These are phyloP conservation scores for Metschnikowia proteae DNA, from an alignment of 805 yeast genomes.

Conservation along the genomic window DNA sequence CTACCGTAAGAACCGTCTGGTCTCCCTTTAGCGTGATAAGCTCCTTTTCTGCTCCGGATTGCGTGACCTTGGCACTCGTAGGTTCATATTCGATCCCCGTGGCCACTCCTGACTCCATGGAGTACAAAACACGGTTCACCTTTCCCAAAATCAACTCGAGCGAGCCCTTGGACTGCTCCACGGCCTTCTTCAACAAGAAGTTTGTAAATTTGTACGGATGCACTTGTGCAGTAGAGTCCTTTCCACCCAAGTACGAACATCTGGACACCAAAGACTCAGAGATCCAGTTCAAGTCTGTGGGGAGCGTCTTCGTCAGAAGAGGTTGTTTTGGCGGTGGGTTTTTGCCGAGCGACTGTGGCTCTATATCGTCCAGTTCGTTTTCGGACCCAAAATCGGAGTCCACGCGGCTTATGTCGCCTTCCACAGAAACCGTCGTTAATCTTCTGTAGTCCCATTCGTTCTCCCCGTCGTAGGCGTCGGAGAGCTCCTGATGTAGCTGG, in stretches of 20 bases:
- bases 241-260: slow-evolving; percentile 80
- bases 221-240: slow-evolving; percentile 90
- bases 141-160: slow-evolving; percentile 85
- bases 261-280: slow-evolving; percentile 56
- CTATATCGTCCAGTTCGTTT: not conserved
- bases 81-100: slow-evolving; percentile 68
- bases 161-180: slow-evolving; percentile 61
- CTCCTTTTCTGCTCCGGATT: slow-evolving; percentile 25
- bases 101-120: slow-evolving; percentile 62
- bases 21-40: slow-evolving; percentile 57
- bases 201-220: slow-evolving; percentile 95
- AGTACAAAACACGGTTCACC: slow-evolving; percentile 62
- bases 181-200: slow-evolving; percentile 71
- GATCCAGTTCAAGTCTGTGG: slow-evolving; percentile 76
- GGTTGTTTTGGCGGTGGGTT: slow-evolving; percentile 38
- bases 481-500: slow-evolving; percentile 75
- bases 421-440: slow-evolving; percentile 79
- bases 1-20: slow-evolving; percentile 80
- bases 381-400: slow-evolving; percentile 18
- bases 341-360: not conserved
- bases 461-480: slow-evolving; percentile 77
- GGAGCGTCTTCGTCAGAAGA: slow-evolving; percentile 37
- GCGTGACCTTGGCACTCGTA: slow-evolving; percentile 28
- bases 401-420: slow-evolving; percentile 62
- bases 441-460: slow-evolving; percentile 91